Base-by-base conservation (phyloP, 2,329 filamentous ascomycete species). In the Colletotrichum chlorophyti region DNA sequence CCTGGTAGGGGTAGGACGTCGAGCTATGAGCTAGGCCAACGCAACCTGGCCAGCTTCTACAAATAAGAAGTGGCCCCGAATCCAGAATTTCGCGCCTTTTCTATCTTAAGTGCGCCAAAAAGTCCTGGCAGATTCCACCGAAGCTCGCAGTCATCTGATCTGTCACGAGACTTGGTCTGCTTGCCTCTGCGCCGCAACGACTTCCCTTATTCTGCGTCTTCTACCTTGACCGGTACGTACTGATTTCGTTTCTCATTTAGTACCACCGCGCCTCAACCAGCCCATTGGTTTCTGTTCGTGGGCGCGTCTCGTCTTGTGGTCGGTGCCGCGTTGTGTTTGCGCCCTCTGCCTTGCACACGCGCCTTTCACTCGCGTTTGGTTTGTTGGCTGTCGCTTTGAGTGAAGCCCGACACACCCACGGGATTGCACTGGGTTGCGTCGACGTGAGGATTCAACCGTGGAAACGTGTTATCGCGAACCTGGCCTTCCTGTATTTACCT, bases 11-110 rank as follows among this genome's bases (percentile, higher is more conserved):
- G 46, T 60, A 19, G 31, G 53, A 32, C 23, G 58, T 60, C 53
- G 31, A 58, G 41, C 35, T 27, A 34, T 27, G 55, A 48, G 53
- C 35, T 38, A 53, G 58, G 46, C 42, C 41, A 58, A 34, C 58
- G 46, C 58, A 41, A 60, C 53, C 53, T 58, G 58, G 48, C 53
- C 40, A 69, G 70, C 68, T 73, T 68, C 69, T 76, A 77, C 74
- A 76, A 76, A 76, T 76, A 76, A 72, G 69, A 74, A 71, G 70
- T 67, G 66, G 70, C 72, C 73, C 73, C 73, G 68, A 72, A 69
- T 66, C 69, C 68, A 68, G 65, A 70, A 69, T 68, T 70, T 73
- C 69, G 72, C 69, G 71, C 41, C 35, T 62, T 53, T 57, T 59
- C 27, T n/a, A n/a, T n/a, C n/a, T n/a, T n/a, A n/a, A n/a, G n/a